phyloP scores from a whole-genome alignment of 1,284 basidiomycete genomes.

The Naganishia albida region DNA sequence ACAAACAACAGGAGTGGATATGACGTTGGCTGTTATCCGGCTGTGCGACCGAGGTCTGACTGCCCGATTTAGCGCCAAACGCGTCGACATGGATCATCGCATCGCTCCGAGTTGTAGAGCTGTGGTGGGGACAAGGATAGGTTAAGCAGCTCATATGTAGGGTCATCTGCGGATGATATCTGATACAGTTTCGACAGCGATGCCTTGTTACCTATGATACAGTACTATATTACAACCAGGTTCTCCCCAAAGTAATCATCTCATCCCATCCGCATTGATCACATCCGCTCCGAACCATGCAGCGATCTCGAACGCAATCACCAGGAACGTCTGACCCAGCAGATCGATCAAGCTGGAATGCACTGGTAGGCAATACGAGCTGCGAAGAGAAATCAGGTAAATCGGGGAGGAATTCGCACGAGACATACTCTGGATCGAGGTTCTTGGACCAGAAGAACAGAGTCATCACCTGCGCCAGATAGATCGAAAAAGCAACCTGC shows the following conservation, averaged over 20 bases:
- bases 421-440: slow-evolving; percentile 77
- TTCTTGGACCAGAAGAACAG: slow-evolving; percentile 76
- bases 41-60: not conserved
- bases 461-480: slow-evolving; percentile 69
- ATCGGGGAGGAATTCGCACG: no score
- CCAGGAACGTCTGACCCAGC: slow-evolving; percentile 78
- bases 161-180: no score
- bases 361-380: slow-evolving; percentile 85
- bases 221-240: not conserved
- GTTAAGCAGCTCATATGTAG: no score
- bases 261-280: slow-evolving; percentile 17
- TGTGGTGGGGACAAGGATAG: no score
- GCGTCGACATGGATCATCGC: no score
- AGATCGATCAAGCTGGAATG: slow-evolving; percentile 89
- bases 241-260: not conserved
- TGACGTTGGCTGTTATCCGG: slow-evolving; percentile 13
- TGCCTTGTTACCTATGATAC: no score
- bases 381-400: slow-evolving; percentile 16
- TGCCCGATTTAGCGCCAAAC: no score
- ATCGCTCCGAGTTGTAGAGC: no score
- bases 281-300: slow-evolving; percentile 49
- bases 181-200: no score
- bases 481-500: slow-evolving; percentile 70
- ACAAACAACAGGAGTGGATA: not conserved
- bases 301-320: slow-evolving; percentile 56